phyloP scores from a whole-genome alignment of 1,139 yeast species.

The Kodamaea plutei region DNA sequence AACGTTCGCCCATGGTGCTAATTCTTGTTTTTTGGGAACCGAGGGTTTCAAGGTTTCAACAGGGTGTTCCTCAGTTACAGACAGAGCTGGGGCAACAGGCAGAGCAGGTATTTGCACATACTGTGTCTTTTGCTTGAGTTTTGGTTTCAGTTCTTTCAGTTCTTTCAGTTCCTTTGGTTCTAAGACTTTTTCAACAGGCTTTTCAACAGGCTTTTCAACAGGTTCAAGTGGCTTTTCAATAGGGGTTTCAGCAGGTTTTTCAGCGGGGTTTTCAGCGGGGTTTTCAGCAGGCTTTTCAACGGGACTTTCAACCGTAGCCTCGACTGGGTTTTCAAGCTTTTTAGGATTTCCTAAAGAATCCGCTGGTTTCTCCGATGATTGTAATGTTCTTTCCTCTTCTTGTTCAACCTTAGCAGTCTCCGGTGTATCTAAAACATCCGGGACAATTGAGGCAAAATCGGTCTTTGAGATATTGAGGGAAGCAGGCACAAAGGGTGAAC shows the following conservation, averaged over 20 bases:
- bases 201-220: slow-evolving; percentile 2
- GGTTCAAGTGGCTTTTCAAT: slow-evolving; percentile 1
- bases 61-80: slow-evolving; percentile 2
- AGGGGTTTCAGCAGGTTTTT: background rate
- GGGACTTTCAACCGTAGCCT: background rate
- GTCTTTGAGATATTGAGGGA: background rate
- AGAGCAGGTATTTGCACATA: background rate
- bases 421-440: background rate
- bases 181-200: slow-evolving; percentile 11
- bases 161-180: background rate
- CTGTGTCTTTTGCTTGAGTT: background rate
- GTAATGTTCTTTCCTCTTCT: background rate
- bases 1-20: slow-evolving; percentile 57
- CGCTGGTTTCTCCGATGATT: too few species aligned
- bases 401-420: background rate
- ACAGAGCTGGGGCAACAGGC: slow-evolving; percentile 4
- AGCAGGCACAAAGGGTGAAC: slow-evolving; percentile 37
- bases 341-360: too few species aligned
- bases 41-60: slow-evolving; percentile 19
- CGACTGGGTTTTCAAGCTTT: background rate
- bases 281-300: background rate
- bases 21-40: slow-evolving; percentile 20
- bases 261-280: background rate
- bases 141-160: background rate
- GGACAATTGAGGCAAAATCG: background rate